Base-by-base conservation (phyloP, 495 filamentous ascomycete species). In the Aspergillus nanangensis region DNA sequence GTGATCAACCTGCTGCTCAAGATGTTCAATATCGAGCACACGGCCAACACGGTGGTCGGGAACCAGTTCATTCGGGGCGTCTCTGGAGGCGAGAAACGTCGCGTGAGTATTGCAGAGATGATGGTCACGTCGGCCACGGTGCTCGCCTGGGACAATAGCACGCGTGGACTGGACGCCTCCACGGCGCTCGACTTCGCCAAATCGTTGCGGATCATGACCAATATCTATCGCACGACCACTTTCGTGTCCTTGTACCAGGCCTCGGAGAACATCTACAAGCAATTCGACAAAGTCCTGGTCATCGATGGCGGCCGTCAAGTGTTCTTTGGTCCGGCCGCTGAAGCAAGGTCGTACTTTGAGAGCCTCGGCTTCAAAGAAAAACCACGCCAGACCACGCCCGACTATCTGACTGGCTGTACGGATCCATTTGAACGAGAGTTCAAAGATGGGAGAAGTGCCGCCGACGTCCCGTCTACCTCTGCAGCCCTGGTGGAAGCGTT, bases 21-120 rank as follows among this genome's bases (percentile, higher is more conserved):
- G 48, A 90, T 91, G 80, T 92, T 94, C 71, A 89, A 89, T 48
- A 92, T 94, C 34, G 81, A 87, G 54, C 87, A 94, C 55, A 92
- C 88, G 1, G 74, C 77, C 20, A 78, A 88, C 52, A 95, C 90
- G 0, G 80, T 88, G 20, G 86, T 95, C 20, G 90, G 90, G 4
- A 86, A 89, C 48, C 77, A 80, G 5, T 88, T 86, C 55, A 75
- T 92, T 39, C 86, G 89, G 13, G 90, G 90, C 51, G 78, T 94
- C n/a, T 88, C 83, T 19, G 90, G 90, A 36, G 88, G 90, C 17
- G 90, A 95, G 58, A 72, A 86, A 21, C 90, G 90, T 62, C 81
- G 78, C 0, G 68, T 74, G 11, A 66, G 60, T 29, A 74, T 75
- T 23, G 68, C 68, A 5, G 69, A 82, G 51, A 76, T 78, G 61